phyloP scores from a whole-genome alignment of 2,329 filamentous ascomycete species.

The Cladophialophora psammophila region DNA sequence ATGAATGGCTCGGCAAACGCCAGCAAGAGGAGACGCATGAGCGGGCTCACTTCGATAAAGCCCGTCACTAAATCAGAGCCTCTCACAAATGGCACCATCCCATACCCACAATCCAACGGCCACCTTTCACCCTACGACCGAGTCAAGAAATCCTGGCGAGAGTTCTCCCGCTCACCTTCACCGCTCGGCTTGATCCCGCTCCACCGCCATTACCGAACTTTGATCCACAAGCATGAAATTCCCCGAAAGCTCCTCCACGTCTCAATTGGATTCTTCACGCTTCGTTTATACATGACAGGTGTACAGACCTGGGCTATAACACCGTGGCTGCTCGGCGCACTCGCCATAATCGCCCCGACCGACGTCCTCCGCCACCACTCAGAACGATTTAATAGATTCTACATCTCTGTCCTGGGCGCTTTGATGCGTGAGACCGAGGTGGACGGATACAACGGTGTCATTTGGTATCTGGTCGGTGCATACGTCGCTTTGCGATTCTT shows the following conservation, averaged over 20 bases:
- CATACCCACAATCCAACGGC: constrained; percentile 61
- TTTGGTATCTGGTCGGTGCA: constrained; percentile 92
- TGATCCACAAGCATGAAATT: constrained; percentile 96
- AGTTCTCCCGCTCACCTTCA: constrained; percentile 89
- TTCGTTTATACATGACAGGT: constrained; percentile 83
- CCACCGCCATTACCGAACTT: constrained; percentile 86
- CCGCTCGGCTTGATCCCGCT: constrained; percentile 94
- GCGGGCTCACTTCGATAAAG: constrained; percentile 59
- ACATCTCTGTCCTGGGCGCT: constrained; percentile 83
- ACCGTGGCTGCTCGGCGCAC: constrained; percentile 78
- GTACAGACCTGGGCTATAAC: constrained; percentile 79
- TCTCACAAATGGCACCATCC: constrained; percentile 48
- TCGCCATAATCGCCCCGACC: constrained; percentile 82
- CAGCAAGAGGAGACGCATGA: constrained; percentile 55
- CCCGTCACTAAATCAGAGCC: constrained; percentile 51
- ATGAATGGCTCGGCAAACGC: constrained; percentile 34
- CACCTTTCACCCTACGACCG: constrained; percentile 75
- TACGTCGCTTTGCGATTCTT: constrained; percentile 86
- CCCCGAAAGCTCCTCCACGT: constrained; percentile 92
- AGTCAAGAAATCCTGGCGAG: constrained; percentile 70
- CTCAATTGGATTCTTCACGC: constrained; percentile 92
- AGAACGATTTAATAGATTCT: constrained; percentile 81
- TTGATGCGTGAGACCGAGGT: constrained; percentile 98
- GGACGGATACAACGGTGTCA: constrained; percentile 92
- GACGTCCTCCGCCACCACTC: constrained; percentile 86